These are phyloP conservation scores for Termitomyces sp. DNA, from an alignment of 768 basidiomycete genomes.

Conservation along the genomic window DNA sequence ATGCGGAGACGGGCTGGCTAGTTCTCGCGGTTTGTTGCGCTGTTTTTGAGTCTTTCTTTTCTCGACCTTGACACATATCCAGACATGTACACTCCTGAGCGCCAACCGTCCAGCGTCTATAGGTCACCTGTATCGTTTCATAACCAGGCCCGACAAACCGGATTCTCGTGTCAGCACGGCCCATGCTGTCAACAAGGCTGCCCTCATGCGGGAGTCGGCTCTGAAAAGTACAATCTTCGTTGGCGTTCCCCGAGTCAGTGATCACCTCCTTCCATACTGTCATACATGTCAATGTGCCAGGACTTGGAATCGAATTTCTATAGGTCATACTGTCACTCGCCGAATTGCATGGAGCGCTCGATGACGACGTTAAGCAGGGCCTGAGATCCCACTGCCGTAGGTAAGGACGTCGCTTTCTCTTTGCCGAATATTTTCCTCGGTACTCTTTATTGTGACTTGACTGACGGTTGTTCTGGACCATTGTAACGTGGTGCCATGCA, in stretches of 20 bases:
- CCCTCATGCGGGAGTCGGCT: conserved; percentile 84
- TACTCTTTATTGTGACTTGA: conserved; percentile 13
- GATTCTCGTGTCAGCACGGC: conserved; percentile 37
- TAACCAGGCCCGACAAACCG: conserved; percentile 42
- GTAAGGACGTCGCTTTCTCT: conserved; percentile 28
- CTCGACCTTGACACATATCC: conserved; percentile 16
- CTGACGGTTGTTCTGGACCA: conserved; percentile 5
- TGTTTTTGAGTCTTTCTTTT: conserved; percentile 1
- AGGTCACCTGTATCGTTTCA: conserved; percentile 77
- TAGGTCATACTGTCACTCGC: conserved; percentile 82
- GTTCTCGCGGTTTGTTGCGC: conserved; percentile 54
- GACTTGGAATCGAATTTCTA: conserved; percentile 12
- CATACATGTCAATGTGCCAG: conserved; percentile 4
- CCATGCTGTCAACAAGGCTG: conserved; percentile 65
- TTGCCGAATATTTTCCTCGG: conserved; percentile 11
- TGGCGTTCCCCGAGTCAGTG: conserved; percentile 75
- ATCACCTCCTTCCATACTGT: conserved; percentile 10
- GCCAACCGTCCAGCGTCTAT: conserved; percentile 76
- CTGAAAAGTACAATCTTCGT: conserved; percentile 88
- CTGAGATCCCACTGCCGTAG: conserved; percentile 64
- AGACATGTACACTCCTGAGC: conserved; percentile 83
- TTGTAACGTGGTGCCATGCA: conserved; percentile 26
- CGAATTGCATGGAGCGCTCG: conserved; percentile 69
- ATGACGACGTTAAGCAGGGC: conserved; percentile 72
- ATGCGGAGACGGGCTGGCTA: conserved; percentile 75